phyloP scores from a whole-genome alignment of 148 eudicot species.

The Tetragonia tetragonoides region DNA sequence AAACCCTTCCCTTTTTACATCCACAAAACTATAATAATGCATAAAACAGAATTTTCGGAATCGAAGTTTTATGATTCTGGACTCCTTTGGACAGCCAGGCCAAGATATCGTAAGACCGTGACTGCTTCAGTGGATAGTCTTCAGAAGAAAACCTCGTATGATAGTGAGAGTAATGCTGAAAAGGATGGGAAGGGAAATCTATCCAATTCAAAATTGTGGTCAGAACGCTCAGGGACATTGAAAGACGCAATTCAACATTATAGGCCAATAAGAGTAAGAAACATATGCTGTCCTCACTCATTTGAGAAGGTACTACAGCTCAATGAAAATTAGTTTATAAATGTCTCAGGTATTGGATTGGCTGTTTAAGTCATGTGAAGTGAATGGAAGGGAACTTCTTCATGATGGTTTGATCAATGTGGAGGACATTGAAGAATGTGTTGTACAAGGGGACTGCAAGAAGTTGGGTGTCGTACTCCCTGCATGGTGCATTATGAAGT shows the following conservation, averaged over 20 bases:
- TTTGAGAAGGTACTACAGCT: neutral
- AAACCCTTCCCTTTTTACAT: neutral
- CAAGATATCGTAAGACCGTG: slow-evolving; percentile 55
- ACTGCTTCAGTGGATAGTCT: slow-evolving; percentile 18
- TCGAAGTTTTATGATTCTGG: slow-evolving; percentile 24
- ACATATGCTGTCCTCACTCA: neutral
- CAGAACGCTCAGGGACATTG: slow-evolving; percentile 67
- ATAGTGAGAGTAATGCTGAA: slow-evolving; percentile 19
- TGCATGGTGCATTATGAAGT: slow-evolving; percentile 74
- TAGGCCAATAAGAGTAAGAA: slow-evolving; percentile 63
- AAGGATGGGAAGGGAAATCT: slow-evolving; percentile 47
- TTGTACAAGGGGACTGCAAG: slow-evolving; percentile 62
- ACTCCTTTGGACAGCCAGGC: slow-evolving; percentile 73
- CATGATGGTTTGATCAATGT: slow-evolving; percentile 69
- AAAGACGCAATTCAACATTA: slow-evolving; percentile 66
- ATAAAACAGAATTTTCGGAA: no score
- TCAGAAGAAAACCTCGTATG: slow-evolving; percentile 41
- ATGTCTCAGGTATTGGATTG: slow-evolving; percentile 73
- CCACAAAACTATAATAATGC: neutral
- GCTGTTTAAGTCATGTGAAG: slow-evolving; percentile 88
- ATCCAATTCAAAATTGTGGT: slow-evolving; percentile 44
- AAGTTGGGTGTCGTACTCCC: slow-evolving; percentile 74
- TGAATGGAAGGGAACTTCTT: slow-evolving; percentile 61
- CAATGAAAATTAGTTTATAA: neutral
- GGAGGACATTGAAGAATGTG: slow-evolving; percentile 65